These are phyloP conservation scores for Hydnum rufescens DNA, from an alignment of 768 basidiomycete genomes.

Conservation along the genomic window DNA sequence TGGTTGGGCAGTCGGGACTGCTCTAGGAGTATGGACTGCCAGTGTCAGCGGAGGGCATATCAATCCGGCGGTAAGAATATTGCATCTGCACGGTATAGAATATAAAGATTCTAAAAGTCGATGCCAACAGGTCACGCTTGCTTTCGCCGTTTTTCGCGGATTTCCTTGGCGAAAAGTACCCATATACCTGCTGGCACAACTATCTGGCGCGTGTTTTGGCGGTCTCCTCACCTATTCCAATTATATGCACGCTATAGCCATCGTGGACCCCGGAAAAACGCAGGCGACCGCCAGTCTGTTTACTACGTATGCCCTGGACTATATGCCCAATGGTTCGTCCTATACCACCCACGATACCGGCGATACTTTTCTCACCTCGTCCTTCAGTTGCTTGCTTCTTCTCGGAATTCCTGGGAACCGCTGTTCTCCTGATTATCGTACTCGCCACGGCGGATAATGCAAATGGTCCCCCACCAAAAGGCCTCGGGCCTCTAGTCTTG, in stretches of 20 bases:
- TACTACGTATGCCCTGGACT: slow-evolving; percentile 28
- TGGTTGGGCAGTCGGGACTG: slow-evolving; percentile 8
- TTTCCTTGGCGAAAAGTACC: slow-evolving; percentile 12
- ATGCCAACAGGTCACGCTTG: slow-evolving; percentile 7
- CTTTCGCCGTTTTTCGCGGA: slow-evolving; percentile 7
- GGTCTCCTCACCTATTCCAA: slow-evolving; percentile 40
- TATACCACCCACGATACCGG: not conserved
- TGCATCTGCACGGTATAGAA: not conserved
- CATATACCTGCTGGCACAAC: slow-evolving; percentile 48
- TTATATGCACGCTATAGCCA: slow-evolving; percentile 39
- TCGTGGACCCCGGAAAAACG: slow-evolving; percentile 23
- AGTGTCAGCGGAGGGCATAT: slow-evolving; percentile 7
- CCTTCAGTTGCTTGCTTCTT: slow-evolving; percentile 26
- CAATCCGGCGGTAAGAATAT: slow-evolving; percentile 7
- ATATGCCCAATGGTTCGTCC: slow-evolving; percentile 17
- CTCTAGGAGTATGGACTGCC: slow-evolving; percentile 9
- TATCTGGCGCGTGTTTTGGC: slow-evolving; percentile 44
- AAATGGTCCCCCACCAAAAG: slow-evolving; percentile 29
- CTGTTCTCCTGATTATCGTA: slow-evolving; percentile 33
- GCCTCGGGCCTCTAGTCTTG: slow-evolving; percentile 33
- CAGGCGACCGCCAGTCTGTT: slow-evolving; percentile 37
- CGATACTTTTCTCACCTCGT: not conserved
- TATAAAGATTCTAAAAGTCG: no score
- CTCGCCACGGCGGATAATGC: slow-evolving; percentile 33
- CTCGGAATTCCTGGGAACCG: slow-evolving; percentile 30